phyloP scores from a whole-genome alignment of 176 grass and related monocot genomes.

The Hyparrhenia diplandra region DNA sequence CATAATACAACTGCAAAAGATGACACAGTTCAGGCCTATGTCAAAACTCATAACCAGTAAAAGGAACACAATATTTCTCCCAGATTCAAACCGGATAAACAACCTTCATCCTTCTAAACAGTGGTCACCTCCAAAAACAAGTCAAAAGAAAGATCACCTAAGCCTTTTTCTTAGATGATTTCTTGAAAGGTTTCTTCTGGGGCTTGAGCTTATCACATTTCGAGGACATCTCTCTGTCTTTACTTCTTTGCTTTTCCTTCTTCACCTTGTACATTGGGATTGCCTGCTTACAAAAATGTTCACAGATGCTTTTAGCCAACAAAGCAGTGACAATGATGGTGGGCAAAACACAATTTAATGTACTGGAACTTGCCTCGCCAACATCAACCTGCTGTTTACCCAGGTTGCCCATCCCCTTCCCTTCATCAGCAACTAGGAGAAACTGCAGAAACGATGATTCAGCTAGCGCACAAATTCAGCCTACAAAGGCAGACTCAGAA shows the following conservation, averaged over 20 bases:
- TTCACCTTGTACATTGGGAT: slow-evolving; percentile 73
- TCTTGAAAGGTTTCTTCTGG: too few relatives aligned
- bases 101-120: slow-evolving; percentile 1
- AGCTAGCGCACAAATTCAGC: too few relatives aligned
- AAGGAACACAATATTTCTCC: too few relatives aligned
- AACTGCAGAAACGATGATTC: too few relatives aligned
- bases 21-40: too few relatives aligned
- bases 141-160: slow-evolving; percentile 14
- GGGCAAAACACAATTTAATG: not conserved
- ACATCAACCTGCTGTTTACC: slow-evolving; percentile 65
- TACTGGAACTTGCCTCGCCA: slow-evolving; percentile 48
- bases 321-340: not conserved
- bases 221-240: slow-evolving; percentile 21
- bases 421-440: too few relatives aligned
- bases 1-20: not conserved
- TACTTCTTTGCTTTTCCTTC: slow-evolving; percentile 68
- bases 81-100: slow-evolving; percentile 14
- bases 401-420: slow-evolving; percentile 51
- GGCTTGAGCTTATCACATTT: slow-evolving; percentile 45
- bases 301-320: not conserved
- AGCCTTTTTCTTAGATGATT: too few relatives aligned
- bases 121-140: not conserved
- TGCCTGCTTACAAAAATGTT: slow-evolving; percentile 36
- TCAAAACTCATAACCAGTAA: too few relatives aligned
- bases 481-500: too few relatives aligned